phyloP scores from a whole-genome alignment of 2,329 filamentous ascomycete species.

The Apiospora kogelbergensis region DNA sequence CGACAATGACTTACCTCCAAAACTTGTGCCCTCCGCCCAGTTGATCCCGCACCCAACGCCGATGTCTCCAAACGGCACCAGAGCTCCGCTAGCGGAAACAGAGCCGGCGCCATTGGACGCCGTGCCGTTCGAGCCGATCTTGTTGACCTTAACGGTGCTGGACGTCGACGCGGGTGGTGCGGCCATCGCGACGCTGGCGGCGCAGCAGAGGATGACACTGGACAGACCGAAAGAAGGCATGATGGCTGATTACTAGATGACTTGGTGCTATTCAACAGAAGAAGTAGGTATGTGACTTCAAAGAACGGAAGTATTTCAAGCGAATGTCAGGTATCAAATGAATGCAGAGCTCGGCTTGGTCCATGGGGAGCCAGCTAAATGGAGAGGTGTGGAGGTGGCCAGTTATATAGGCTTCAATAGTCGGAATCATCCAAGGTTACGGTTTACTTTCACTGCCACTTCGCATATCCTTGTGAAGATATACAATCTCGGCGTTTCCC shows the following conservation, averaged over 20 bases:
- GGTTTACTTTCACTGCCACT: neutral
- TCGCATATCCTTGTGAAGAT: neutral
- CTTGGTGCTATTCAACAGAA: neutral
- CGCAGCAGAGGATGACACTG: neutral
- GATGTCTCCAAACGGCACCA: slow-evolving; percentile 3
- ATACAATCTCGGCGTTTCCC: neutral
- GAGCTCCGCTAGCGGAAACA: neutral
- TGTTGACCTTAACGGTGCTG: neutral
- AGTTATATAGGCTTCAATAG: neutral
- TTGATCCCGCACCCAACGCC: slow-evolving; percentile 4
- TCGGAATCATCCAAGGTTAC: neutral
- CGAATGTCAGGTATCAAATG: neutral
- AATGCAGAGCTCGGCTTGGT: neutral
- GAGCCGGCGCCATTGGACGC: neutral
- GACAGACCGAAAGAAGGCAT: neutral
- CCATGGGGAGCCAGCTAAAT: neutral
- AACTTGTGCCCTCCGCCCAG: neutral
- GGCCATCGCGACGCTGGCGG: neutral
- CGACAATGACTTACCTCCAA: neutral
- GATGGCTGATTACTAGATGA: neutral
- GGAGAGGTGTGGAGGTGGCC: neutral
- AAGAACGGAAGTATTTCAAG: neutral
- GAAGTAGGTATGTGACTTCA: neutral
- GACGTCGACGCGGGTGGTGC: neutral
- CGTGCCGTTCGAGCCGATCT: neutral